Evolutionary conservation across 257 asterid species (phyloP).

Genomic region (Ligustrum vulgare): DNA sequence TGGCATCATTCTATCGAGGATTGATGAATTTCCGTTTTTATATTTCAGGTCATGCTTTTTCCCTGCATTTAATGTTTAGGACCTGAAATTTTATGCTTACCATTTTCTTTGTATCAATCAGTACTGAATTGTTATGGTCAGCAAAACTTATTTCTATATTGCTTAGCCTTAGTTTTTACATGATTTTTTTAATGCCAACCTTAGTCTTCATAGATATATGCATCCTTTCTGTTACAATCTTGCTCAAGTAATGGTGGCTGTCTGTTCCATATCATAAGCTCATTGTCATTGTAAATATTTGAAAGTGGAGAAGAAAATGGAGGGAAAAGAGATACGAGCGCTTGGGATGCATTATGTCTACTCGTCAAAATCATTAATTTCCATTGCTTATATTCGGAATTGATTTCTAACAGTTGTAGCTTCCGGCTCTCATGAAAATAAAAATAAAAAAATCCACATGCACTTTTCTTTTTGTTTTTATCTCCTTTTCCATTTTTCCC

Average conservation of each 20-base stretch:
- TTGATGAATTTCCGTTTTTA: not conserved
- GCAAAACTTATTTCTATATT: not conserved
- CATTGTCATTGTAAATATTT: not conserved
- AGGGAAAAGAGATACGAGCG: not conserved
- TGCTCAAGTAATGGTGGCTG: not conserved
- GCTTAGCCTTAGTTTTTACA: not conserved
- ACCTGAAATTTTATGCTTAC: not conserved
- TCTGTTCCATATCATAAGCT: not conserved
- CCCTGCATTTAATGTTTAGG: not conserved
- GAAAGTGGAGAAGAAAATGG: not conserved
- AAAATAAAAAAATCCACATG: no score
- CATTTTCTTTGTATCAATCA: not conserved
- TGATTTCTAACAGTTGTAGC: not conserved
- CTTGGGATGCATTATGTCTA: not conserved
- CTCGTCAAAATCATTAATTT: no score
- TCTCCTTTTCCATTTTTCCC: not conserved
- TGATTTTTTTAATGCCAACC: not conserved
- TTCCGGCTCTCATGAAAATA: no score
- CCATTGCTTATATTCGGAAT: not conserved
- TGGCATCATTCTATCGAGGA: not conserved
- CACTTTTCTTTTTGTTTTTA: no score
- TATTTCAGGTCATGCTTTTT: not conserved
- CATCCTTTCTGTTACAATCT: not conserved
- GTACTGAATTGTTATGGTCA: not conserved
- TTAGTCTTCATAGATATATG: not conserved